Evolutionary conservation across 805 yeast genomes (phyloP).

Genomic region (Metschnikowia chrysomelidarum): DNA sequence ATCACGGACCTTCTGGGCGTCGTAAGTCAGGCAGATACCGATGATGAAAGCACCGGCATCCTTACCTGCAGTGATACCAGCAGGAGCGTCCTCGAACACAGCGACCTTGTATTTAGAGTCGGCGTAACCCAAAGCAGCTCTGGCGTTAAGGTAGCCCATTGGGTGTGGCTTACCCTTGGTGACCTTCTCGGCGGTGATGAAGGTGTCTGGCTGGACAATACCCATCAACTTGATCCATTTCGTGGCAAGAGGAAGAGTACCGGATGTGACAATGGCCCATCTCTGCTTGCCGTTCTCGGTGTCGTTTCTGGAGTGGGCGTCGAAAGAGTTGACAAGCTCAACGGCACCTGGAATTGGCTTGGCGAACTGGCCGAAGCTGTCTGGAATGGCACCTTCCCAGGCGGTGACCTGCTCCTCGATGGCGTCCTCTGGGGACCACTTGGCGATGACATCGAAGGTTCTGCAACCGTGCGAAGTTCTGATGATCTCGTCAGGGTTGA

Average conservation of each 20-base stretch:
- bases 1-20: slow-evolving; percentile 61
- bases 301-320: slow-evolving; percentile 43
- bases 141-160: slow-evolving; percentile 70
- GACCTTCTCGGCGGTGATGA: slow-evolving; percentile 82
- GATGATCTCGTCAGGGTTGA: slow-evolving; percentile 68
- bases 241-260: slow-evolving; percentile 72
- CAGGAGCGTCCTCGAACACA: slow-evolving; percentile 88
- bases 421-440: slow-evolving; percentile 75
- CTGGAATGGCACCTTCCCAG: slow-evolving; percentile 69
- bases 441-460: slow-evolving; percentile 72
- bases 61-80: slow-evolving; percentile 81
- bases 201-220: slow-evolving; percentile 63
- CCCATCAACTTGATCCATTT: slow-evolving; percentile 71
- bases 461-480: slow-evolving; percentile 80
- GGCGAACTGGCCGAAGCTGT: slow-evolving; percentile 69
- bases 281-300: slow-evolving; percentile 46
- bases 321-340: slow-evolving; percentile 55
- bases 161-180: slow-evolving; percentile 84
- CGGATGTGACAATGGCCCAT: slow-evolving; percentile 90
- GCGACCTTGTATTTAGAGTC: slow-evolving; percentile 42
- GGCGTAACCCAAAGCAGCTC: slow-evolving; percentile 44
- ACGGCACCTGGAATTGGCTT: slow-evolving; percentile 75
- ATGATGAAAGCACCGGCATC: slow-evolving; percentile 80
- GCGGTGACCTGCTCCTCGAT: slow-evolving; percentile 60
- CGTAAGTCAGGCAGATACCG: slow-evolving; percentile 81